These are phyloP conservation scores for Blastocystis sp. DNA, from an alignment of 352 stramenopile species.

Conservation along the genomic window DNA sequence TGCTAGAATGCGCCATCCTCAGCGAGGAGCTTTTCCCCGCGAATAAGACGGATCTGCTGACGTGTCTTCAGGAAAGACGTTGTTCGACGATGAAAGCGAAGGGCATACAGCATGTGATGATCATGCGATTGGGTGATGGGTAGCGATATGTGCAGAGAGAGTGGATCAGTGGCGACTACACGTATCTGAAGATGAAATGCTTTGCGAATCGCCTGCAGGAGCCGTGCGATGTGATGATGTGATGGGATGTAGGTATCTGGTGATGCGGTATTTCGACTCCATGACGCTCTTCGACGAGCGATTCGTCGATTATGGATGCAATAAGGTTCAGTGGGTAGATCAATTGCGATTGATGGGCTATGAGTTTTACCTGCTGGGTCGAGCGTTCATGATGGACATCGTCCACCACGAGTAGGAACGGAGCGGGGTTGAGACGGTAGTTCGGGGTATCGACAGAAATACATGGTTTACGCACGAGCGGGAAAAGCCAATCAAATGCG, in stretches of 20 bases:
- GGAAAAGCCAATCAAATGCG: neutral
- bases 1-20: conserved; percentile 1
- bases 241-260: neutral
- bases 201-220: conserved; percentile 35
- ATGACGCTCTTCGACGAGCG: conserved; percentile 36
- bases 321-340: conserved; percentile 44
- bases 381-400: conserved; percentile 16
- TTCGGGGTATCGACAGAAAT: neutral
- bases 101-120: neutral
- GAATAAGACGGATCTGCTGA: conserved; percentile 1
- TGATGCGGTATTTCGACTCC: neutral
- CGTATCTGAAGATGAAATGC: conserved; percentile 17
- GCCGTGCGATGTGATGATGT: neutral
- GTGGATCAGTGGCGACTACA: neutral
- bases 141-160: neutral
- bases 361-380: conserved; percentile 24
- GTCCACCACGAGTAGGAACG: neutral
- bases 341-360: conserved; percentile 22
- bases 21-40: neutral
- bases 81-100: neutral
- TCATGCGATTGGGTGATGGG: neutral
- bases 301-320: conserved; percentile 54
- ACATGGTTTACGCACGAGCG: conserved; percentile 12
- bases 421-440: neutral
- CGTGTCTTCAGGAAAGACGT: neutral